A percentile compares a stretch with the other conserved stretches of the same genome.
Conservation (phyloP, 495 filamentous ascomycete species). For the Penicillium desertorum region DNA sequence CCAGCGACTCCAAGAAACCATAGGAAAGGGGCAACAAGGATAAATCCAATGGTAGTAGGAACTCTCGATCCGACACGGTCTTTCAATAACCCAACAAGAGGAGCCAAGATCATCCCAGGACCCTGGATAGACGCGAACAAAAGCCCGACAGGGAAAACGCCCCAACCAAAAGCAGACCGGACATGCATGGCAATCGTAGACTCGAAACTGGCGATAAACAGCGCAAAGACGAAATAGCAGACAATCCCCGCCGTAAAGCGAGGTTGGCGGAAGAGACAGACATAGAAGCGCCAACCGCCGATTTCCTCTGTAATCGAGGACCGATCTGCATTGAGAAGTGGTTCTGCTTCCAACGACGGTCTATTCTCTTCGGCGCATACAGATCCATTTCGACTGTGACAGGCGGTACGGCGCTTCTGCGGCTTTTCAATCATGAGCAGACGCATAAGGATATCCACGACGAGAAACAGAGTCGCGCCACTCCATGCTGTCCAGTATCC, state of each 20-base stretch:
- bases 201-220: slow-evolving; percentile 31
- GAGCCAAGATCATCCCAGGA: slow-evolving; percentile 18
- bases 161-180: slow-evolving; percentile 33
- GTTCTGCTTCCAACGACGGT: neutral
- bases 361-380: neutral
- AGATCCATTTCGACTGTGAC: neutral
- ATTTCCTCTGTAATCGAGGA: neutral
- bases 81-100: slow-evolving; percentile 10
- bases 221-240: slow-evolving; percentile 22
- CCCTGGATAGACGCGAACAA: slow-evolving; percentile 32
- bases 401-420: neutral
- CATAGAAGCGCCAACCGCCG: slow-evolving; percentile 23
- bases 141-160: slow-evolving; percentile 26
- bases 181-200: slow-evolving; percentile 36
- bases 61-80: slow-evolving; percentile 14
- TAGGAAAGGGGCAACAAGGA: slow-evolving; percentile 10
- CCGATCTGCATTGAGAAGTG: neutral
- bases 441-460: slow-evolving; percentile 34
- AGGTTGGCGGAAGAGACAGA: slow-evolving; percentile 21
- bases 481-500: slow-evolving; percentile 37
- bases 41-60: slow-evolving; percentile 13
- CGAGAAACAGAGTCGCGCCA: slow-evolving; percentile 20
- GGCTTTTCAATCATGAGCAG: slow-evolving; percentile 32
- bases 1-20: slow-evolving; percentile 14
- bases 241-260: slow-evolving; percentile 25